Evolutionary conservation across 78 protist genomes (phyloP).

Genomic region (Dictyostelium citrinum): DNA sequence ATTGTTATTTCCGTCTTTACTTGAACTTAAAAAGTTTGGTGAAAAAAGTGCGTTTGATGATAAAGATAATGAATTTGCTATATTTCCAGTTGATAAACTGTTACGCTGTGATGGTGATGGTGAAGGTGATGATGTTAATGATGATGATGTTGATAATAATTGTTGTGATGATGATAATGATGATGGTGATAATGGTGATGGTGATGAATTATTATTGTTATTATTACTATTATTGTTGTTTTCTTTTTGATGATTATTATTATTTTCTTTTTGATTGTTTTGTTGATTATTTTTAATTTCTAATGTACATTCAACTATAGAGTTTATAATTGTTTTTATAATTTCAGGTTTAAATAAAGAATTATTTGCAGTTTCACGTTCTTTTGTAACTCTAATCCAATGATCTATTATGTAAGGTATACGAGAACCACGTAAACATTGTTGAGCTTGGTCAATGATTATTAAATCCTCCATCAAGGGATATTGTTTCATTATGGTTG

Average conservation of each 20-base stretch:
- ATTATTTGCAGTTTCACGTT: conserved; percentile 14
- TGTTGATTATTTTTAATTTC: background rate
- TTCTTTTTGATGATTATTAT: too few species aligned
- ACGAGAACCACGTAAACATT: conserved; percentile 21
- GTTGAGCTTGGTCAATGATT: conserved; percentile 55
- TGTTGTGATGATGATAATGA: background rate
- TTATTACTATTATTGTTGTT: background rate
- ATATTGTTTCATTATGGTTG: conserved; percentile 6
- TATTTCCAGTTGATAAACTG: background rate
- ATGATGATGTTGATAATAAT: background rate
- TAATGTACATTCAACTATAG: conserved; percentile 36
- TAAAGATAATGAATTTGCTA: background rate
- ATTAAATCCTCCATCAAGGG: conserved; percentile 14
- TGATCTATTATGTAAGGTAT: conserved; percentile 49
- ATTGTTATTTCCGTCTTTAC: background rate
- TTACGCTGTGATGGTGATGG: background rate
- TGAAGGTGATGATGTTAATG: background rate
- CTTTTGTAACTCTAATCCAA: conserved; percentile 11
- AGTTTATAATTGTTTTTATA: conserved; percentile 11
- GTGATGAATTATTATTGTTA: background rate
- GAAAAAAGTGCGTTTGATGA: background rate
- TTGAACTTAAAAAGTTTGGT: background rate
- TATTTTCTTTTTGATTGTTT: too few species aligned
- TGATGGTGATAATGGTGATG: background rate
- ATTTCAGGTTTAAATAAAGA: conserved; percentile 52